Base-by-base conservation (phyloP, 2,329 filamentous ascomycete genomes). In the Fusarium sp. region DNA sequence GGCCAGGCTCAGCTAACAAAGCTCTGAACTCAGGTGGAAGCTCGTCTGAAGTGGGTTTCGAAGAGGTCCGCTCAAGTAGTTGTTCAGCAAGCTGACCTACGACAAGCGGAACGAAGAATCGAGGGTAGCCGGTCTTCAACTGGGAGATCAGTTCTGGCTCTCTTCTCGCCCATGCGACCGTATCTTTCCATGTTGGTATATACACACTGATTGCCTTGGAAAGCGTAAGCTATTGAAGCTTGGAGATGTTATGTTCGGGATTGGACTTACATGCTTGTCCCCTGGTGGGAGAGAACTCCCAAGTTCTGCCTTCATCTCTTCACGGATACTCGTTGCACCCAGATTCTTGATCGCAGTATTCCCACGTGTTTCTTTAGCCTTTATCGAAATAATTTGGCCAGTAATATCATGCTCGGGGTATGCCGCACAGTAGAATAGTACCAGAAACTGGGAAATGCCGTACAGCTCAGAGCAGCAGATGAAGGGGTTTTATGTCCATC, bases 141-240 rank as follows among this genome's bases (percentile, higher is more conserved):
- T 69, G 63, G 3, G 60, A 37, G 7, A 77, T 49, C 7, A 76
- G 23, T 8, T 54, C 37, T 2, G 69, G 70, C 3, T 78, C 69
- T 27, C 69, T 59, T 13, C 46, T 68, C 5, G 67, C 76, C 73
- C 72, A 78, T 32, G 61, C 72, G 10, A 70, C 34, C 0, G 71
- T 72, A n/a, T 77, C 71, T 63, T 61, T 57, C 76, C 74, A 78
- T 30, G 60, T 71, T 5, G 75, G 76, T n/a, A 78, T 72, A 13
- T 73, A 78, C 11, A 78, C 76, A 57, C 76, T 78, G 30, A 77
- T 63, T 20, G 68, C 74, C 76, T 78, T 30, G 12, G 9, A 8
- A 12, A 3, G 13, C 14, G 27, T 70, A 11, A 64, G 48, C 21
- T 13, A 3, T 16, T 25, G 45, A 21, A 53, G 25, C 6, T 23